Evolutionary conservation across 139 green algal species (phyloP).

Genomic region (Chlorella sp.): DNA sequence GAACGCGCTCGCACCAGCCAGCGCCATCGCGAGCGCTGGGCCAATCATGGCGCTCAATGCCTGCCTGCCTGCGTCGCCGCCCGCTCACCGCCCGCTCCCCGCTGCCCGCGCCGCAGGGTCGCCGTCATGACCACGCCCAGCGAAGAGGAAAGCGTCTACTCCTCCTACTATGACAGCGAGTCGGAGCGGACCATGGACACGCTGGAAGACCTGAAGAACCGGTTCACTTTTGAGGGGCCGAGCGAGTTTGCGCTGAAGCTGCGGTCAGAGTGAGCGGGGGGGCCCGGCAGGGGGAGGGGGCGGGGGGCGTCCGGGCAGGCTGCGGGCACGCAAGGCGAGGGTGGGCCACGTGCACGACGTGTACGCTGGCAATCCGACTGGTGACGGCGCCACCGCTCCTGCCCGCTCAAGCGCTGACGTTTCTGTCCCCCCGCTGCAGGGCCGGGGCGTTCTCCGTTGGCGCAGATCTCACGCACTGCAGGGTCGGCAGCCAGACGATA

Average conservation of each 20-base stretch:
- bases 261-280: slow-evolving; percentile 7
- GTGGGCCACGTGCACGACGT: neutral
- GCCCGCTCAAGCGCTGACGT: neutral
- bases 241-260: slow-evolving; percentile 35
- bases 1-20: too few species aligned
- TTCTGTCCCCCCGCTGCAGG: slow-evolving; percentile 3
- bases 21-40: too few species aligned
- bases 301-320: too few species aligned
- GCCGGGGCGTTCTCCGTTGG: slow-evolving; percentile 18
- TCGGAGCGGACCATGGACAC: neutral
- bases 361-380: neutral
- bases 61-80: too few species aligned
- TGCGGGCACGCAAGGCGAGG: too few species aligned
- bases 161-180: neutral
- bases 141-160: too few species aligned
- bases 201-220: slow-evolving; percentile 26
- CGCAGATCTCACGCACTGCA: slow-evolving; percentile 15
- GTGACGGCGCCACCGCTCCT: neutral
- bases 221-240: slow-evolving; percentile 36
- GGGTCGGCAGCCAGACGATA: neutral
- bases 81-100: too few species aligned
- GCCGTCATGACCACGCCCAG: too few species aligned
- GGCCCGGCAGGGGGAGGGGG: too few species aligned
- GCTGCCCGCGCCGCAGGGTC: too few species aligned
- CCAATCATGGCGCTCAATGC: too few species aligned